Evolutionary conservation across 345 rosid species (phyloP).

Genomic region (Lepidium didymum): DNA sequence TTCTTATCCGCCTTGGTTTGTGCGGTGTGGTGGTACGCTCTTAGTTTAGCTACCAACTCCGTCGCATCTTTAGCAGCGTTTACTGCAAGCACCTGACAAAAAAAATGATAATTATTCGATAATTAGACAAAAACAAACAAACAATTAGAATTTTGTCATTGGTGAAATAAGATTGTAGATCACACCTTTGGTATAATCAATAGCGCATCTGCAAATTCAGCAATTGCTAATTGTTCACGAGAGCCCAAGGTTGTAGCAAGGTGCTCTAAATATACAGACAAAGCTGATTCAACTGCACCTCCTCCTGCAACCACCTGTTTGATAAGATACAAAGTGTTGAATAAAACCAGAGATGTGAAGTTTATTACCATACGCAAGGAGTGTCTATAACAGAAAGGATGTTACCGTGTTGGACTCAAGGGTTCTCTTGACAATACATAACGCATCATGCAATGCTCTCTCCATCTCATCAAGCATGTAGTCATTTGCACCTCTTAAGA

Average conservation of each 20-base stretch:
- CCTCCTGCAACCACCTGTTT: slow-evolving; percentile 96
- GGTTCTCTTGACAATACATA: slow-evolving; percentile 87
- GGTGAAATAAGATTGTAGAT: not conserved
- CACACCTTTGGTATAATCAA: slow-evolving; percentile 81
- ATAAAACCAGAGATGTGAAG: not conserved
- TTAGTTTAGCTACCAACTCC: slow-evolving; percentile 86
- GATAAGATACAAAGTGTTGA: not conserved
- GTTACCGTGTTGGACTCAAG: slow-evolving; percentile 87
- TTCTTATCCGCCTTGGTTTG: slow-evolving; percentile 95
- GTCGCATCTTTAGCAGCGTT: slow-evolving; percentile 97
- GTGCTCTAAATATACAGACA: slow-evolving; percentile 85
- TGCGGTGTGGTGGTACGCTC: slow-evolving; percentile 91
- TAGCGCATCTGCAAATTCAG: slow-evolving; percentile 91
- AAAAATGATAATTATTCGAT: not conserved
- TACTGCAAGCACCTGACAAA: slow-evolving; percentile 78
- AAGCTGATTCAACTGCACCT: slow-evolving; percentile 93
- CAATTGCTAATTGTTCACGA: slow-evolving; percentile 89
- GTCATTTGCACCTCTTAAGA: slow-evolving; percentile 95
- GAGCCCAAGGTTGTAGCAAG: slow-evolving; percentile 93
- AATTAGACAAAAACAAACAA: not conserved
- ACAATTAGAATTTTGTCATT: not conserved
- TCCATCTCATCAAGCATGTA: slow-evolving; percentile 99
- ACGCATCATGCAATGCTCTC: slow-evolving; percentile 84
- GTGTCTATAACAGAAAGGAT: not conserved
- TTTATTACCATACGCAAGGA: not conserved